These are phyloP conservation scores for Stemphylium vesicarium DNA, from an alignment of 2,329 filamentous ascomycete species.

Conservation along the genomic window DNA sequence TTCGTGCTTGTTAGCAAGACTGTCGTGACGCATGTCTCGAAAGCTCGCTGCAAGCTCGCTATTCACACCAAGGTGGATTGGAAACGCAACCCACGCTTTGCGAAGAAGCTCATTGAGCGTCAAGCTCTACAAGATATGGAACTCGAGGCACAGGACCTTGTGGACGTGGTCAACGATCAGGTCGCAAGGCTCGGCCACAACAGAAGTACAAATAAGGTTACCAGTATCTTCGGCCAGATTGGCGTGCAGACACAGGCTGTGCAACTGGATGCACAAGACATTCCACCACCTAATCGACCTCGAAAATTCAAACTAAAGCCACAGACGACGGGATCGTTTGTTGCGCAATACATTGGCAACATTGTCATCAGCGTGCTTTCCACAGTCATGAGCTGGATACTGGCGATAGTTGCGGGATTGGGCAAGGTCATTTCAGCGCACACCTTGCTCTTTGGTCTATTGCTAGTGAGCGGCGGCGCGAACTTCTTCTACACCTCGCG, in stretches of 20 bases:
- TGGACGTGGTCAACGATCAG: constrained; percentile 78
- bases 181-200: constrained; percentile 75
- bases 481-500: constrained; percentile 79
- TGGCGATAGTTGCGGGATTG: constrained; percentile 68
- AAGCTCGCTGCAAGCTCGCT: constrained; percentile 89
- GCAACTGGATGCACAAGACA: constrained; percentile 46
- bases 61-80: constrained; percentile 90
- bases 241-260: constrained; percentile 71
- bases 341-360: constrained; percentile 75
- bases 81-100: constrained; percentile 63
- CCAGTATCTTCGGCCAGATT: constrained; percentile 78
- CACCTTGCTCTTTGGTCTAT: constrained; percentile 71
- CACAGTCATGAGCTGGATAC: constrained; percentile 77
- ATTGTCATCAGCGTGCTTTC: constrained; percentile 76
- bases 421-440: constrained; percentile 76
- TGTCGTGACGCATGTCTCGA: constrained; percentile 90
- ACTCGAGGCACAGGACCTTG: constrained; percentile 75
- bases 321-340: constrained; percentile 69
- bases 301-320: constrained; percentile 55
- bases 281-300: constrained; percentile 45
- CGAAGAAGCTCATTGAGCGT: constrained; percentile 60
- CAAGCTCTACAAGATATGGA: constrained; percentile 77
- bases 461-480: constrained; percentile 71
- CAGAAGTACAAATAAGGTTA: constrained; percentile 76
- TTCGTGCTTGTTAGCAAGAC: constrained; percentile 89